Base-by-base conservation (phyloP, 2,329 filamentous ascomycete genomes). In the Aureobasidium vineae region DNA sequence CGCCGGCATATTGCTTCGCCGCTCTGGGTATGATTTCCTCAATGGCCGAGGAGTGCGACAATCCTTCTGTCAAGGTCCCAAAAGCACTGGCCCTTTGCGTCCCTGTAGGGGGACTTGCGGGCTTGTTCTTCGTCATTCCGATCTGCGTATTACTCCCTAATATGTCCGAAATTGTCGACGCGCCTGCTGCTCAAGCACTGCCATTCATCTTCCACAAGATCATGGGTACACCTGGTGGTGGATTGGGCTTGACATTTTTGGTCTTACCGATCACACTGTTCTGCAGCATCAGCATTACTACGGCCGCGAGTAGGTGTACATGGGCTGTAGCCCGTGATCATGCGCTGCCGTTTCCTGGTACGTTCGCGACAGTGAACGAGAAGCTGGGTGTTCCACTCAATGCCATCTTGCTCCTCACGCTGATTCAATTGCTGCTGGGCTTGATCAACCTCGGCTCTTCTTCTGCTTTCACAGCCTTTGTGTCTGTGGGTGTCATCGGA, bases 1-100 rank as follows among this genome's bases (percentile, higher is more conserved):
- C 85, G 1, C 79, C 60, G 21, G 70, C 73, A 54, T 72, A 72
- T 33, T 66, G 69, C 36, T 72, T 72, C 63, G 69, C 82, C 0
- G 85, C 85, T 2, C 79, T 88, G 28, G 86, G 85, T 2, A 87
- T 88, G 85, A 83, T 87, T 65, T 81, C 83, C 0, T 82, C 83
- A 10, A 88, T 87, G 85, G 84, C 84, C 1, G 85, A 88, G 75
- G 85, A 87, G 73, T 84, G 82, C 43, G 73, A 78, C 8, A 78
- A 85, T 60, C 83, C 85, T 1, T 78, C 82, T 5, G 68, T 82
- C 26, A 83, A 83, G 70, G 75, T 86, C 0, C 83, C 84, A 0
- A 81, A 77, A 40, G 84, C 84, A 11, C 79, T 86, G 61, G 77
- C 80, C 10, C 77, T 84, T 3, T 82, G 80, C 65, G 76, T 86